These are phyloP conservation scores for Thalassiosira hispida DNA, from an alignment of 352 stramenopile genomes.

Conservation along the genomic window DNA sequence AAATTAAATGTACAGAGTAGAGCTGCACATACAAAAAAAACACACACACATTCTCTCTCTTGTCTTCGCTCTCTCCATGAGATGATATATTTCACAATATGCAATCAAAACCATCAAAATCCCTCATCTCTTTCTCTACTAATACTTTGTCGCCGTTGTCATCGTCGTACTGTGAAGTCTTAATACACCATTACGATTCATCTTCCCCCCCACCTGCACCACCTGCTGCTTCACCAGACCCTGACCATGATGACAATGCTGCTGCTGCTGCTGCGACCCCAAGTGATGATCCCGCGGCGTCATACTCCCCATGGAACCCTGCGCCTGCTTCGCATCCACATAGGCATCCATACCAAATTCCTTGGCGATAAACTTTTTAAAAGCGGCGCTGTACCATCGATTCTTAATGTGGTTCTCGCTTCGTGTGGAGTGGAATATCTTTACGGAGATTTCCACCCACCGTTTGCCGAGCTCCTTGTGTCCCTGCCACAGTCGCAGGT, in stretches of 20 bases:
- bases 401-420: conserved; percentile 87
- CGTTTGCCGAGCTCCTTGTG: conserved; percentile 79
- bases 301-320: background rate
- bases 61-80: too few species aligned
- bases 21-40: too few species aligned
- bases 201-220: background rate
- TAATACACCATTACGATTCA: background rate
- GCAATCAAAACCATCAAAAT: too few species aligned
- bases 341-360: conserved; percentile 82
- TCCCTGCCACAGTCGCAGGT: conserved; percentile 77
- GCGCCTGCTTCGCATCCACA: conserved; percentile 31
- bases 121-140: too few species aligned
- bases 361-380: conserved; percentile 85
- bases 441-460: conserved; percentile 84
- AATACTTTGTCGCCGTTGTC: too few species aligned
- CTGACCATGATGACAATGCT: background rate
- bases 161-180: too few species aligned
- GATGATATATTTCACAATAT: too few species aligned
- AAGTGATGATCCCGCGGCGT: background rate
- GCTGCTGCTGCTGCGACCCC: background rate
- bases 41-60: too few species aligned
- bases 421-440: conserved; percentile 77
- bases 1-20: too few species aligned
- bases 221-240: background rate
- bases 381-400: conserved; percentile 82